phyloP scores from a whole-genome alignment of 495 filamentous ascomycete genomes.

The Tetracladium setigerum region DNA sequence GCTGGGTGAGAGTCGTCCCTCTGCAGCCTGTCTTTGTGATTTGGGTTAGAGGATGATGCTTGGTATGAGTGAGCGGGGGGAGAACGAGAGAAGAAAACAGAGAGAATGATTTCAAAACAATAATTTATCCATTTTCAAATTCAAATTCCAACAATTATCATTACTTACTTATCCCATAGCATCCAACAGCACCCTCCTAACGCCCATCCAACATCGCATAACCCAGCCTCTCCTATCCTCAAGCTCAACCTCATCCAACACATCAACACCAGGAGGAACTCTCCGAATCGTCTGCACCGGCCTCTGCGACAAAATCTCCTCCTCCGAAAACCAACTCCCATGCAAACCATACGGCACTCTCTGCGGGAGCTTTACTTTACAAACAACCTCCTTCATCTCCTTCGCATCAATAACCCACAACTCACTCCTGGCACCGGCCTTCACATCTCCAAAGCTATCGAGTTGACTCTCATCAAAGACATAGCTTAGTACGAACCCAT shows the following conservation, averaged over 20 bases:
- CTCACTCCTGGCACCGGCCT: conserved; percentile 38
- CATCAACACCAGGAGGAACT: conserved; percentile 1
- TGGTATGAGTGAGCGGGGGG: too few species aligned
- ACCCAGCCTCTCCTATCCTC: not conserved
- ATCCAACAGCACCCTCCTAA: conserved; percentile 7
- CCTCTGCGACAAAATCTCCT: conserved; percentile 39
- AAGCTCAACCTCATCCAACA: not conserved
- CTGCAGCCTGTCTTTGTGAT: too few species aligned
- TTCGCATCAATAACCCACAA: conserved; percentile 59
- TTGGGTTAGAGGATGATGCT: too few species aligned
- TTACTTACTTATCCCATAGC: conserved; percentile 1
- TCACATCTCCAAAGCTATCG: conserved; percentile 32
- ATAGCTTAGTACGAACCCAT: conserved; percentile 16
- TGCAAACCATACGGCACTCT: conserved; percentile 61
- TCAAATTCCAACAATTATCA: not conserved
- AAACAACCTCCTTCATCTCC: conserved; percentile 48
- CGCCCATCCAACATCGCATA: conserved; percentile 7
- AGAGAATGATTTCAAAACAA: too few species aligned
- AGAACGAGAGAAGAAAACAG: too few species aligned
- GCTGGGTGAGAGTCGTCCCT: too few species aligned
- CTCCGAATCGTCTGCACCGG: conserved; percentile 9
- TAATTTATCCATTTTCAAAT: conserved; percentile 8
- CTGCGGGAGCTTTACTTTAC: conserved; percentile 48
- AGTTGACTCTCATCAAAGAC: conserved; percentile 35
- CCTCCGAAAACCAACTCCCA: conserved; percentile 55